Base-by-base conservation (phyloP, 2,329 filamentous ascomycete species). In the Verticillium nubilum region DNA sequence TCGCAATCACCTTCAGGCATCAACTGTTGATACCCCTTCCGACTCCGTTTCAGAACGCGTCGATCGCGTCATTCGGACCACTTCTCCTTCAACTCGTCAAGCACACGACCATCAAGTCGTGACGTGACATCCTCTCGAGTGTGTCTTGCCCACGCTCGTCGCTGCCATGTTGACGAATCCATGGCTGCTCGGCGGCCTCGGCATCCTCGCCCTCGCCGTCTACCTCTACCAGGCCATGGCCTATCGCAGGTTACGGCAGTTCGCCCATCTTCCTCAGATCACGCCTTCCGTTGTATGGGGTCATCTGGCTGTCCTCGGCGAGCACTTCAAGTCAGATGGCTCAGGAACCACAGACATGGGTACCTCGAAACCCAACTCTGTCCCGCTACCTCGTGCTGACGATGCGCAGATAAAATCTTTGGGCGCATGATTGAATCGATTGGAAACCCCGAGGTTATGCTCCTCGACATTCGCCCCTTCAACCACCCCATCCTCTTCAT, bases 401-500 rank as follows among this genome's bases (percentile, higher is more conserved):
- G 25, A 58, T 15, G 7, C 12, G 15, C 31, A 66, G 69, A 74
- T 52, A 52, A 63, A 6, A 53, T 68, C 5, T 66, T 71, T 6
- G 50, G 50, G 2, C 61, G 64, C 19, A 73, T 76, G 63, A 59
- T 61, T n/a, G 62, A 70, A 29, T 60, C 62, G 1, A 57, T 73
- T 10, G 72, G 70, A 0, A 68, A 67, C 9, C 74, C 75, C 5
- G 66, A 72, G 1, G 31, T 74, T 23, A 64, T 74, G 57, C 56
- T 75, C 0, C 23, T 74, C 13, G 74, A 77, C 52, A 59, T 73
- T 5, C 68, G 74, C 13, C 75, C 75, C 2, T 50, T 72, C n/a
- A 63, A 58, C 17, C 66, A 60, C 10, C 69, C 74, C 12, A 66
- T 77, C 62, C 61, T 70, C 10, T 25, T 76, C 23, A 57, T 78